Percentiles rank a stretch among this genome's conserved stretches.
Conservation (phyloP, 2,329 filamentous ascomycete genomes). For the Sclerotinia nivalis region DNA sequence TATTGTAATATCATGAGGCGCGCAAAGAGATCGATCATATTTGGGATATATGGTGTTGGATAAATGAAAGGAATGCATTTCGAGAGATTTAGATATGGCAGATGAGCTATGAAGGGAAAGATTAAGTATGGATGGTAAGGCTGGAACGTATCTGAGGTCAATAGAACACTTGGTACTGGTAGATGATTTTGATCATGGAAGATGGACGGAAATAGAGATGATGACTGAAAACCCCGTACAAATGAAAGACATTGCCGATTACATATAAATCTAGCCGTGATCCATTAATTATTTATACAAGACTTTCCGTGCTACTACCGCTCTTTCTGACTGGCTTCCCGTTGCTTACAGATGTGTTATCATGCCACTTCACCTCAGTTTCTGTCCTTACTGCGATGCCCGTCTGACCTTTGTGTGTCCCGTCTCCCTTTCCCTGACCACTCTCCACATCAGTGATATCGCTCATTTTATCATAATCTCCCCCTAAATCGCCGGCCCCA, state of each 20-base stretch:
- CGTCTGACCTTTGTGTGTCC: neutral
- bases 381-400: neutral
- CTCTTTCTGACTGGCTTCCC: neutral
- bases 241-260: neutral
- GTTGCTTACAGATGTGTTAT: neutral
- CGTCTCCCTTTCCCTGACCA: neutral
- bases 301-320: slow-evolving; percentile 7
- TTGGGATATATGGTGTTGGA: too few species aligned
- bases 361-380: slow-evolving; percentile 10
- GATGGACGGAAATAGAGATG: too few species aligned
- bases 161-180: too few species aligned
- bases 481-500: neutral
- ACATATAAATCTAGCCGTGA: neutral
- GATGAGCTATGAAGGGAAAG: too few species aligned
- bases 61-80: too few species aligned
- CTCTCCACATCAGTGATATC: slow-evolving; percentile 1
- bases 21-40: too few species aligned
- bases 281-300: neutral
- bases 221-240: neutral
- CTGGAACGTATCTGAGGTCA: too few species aligned
- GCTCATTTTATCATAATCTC: slow-evolving; percentile 7
- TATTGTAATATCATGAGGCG: too few species aligned
- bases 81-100: too few species aligned
- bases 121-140: too few species aligned
- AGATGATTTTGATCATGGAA: too few species aligned